Conservation (phyloP, 1,284 basidiomycete genomes). For the Pyrrhoderma noxium region DNA sequence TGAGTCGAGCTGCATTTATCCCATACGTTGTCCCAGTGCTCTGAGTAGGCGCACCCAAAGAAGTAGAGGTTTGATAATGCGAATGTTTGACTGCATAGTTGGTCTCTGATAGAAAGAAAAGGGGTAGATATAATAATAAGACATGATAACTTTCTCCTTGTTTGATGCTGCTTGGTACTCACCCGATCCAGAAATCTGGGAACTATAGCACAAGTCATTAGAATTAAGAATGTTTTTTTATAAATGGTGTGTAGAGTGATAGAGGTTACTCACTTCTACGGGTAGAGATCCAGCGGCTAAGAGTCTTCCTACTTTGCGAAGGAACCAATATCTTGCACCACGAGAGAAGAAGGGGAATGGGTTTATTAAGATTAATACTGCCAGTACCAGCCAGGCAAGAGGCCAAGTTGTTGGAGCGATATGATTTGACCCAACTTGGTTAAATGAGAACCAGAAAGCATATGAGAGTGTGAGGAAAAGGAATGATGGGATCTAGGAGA, state of each 20-base stretch:
- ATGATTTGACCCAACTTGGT: slow-evolving; percentile 44
- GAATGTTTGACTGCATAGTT: slow-evolving; percentile 73
- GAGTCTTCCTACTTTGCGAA: slow-evolving; percentile 56
- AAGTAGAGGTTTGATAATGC: slow-evolving; percentile 70
- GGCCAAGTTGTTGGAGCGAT: slow-evolving; percentile 67
- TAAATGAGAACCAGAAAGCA: slow-evolving; percentile 83
- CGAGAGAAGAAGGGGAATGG: slow-evolving; percentile 68
- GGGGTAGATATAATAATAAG: slow-evolving; percentile 2
- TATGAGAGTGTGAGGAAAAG: slow-evolving; percentile 72
- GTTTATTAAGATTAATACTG: slow-evolving; percentile 58
- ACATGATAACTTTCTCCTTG: too few relatives aligned
- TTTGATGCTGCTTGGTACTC: slow-evolving; percentile 20
- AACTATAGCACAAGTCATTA: slow-evolving; percentile 40
- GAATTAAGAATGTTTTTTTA: not conserved
- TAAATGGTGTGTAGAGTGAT: too few relatives aligned
- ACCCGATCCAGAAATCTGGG: slow-evolving; percentile 80
- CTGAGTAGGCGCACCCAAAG: slow-evolving; percentile 65
- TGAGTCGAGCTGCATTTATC: slow-evolving; percentile 33
- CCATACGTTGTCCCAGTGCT: slow-evolving; percentile 46
- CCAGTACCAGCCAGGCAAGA: slow-evolving; percentile 73
- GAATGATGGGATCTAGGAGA: slow-evolving; percentile 46
- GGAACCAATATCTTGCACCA: slow-evolving; percentile 73
- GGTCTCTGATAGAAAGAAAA: slow-evolving; percentile 60
- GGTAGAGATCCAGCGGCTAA: slow-evolving; percentile 62
- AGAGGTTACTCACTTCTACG: slow-evolving; percentile 70